Evolutionary conservation across 1,139 yeast genomes (phyloP).

Genomic region (Lodderomyces theae): DNA sequence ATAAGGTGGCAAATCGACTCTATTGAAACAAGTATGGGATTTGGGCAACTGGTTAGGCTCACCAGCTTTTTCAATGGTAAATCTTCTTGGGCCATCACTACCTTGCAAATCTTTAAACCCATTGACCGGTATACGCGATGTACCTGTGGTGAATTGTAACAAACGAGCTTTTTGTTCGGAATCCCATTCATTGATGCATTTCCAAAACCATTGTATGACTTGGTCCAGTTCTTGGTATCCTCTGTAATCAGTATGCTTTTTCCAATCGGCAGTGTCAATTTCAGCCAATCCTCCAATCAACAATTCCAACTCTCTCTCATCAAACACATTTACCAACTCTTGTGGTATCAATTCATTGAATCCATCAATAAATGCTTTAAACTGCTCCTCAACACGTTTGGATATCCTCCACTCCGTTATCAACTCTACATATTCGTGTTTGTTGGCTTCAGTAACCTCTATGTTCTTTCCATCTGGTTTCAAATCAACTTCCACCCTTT

Average conservation of each 20-base stretch:
- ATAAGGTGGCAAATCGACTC: conserved; percentile 89
- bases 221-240: conserved; percentile 97
- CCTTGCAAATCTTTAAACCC: conserved; percentile 99
- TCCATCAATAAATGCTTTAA: conserved; percentile 93
- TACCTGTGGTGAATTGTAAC: conserved; percentile 96
- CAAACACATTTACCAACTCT: conserved; percentile 92
- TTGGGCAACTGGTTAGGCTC: conserved; percentile 91
- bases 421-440: conserved; percentile 91
- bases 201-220: conserved; percentile 98
- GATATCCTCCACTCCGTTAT: conserved; percentile 96
- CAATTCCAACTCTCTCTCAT: conserved; percentile 93
- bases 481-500: conserved; percentile 83
- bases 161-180: conserved; percentile 94
- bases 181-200: conserved; percentile 90
- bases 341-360: conserved; percentile 97
- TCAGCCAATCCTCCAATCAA: conserved; percentile 98
- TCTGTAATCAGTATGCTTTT: conserved; percentile 95
- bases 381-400: conserved; percentile 91
- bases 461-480: conserved; percentile 85
- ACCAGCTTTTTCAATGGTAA: conserved; percentile 97
- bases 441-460: conserved; percentile 91
- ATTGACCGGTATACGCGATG: conserved; percentile 97
- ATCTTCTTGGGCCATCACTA: conserved; percentile 97
- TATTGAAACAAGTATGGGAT: conserved; percentile 92
- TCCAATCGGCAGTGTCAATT: conserved; percentile 98